Percentiles rank a stretch among this genome's conserved stretches.
Conservation (phyloP, 2,329 filamentous ascomycete species). For the Penicillium digitatum region DNA sequence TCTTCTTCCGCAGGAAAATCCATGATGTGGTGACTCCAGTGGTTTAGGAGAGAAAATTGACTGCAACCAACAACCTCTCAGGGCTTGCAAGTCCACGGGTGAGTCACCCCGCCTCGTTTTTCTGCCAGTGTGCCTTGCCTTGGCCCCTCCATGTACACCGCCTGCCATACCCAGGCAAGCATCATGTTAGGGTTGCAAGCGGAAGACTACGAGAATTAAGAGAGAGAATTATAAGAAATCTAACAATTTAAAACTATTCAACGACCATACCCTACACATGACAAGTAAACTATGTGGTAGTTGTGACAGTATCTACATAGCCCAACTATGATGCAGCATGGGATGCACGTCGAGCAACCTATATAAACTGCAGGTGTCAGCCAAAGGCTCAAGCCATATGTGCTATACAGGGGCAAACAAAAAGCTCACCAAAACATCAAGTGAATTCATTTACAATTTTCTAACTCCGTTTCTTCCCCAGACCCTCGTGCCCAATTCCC, state of each 20-base stretch:
- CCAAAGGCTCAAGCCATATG: background rate
- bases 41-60: conserved; percentile 23
- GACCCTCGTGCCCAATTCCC: background rate
- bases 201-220: background rate
- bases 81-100: conserved; percentile 4
- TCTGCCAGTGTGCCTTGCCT: conserved; percentile 18
- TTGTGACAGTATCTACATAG: too few species aligned
- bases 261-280: background rate
- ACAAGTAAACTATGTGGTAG: too few species aligned
- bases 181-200: background rate
- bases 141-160: conserved; percentile 16
- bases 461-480: conserved; percentile 6
- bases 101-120: conserved; percentile 26
- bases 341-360: background rate
- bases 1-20: conserved; percentile 92
- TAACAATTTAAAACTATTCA: background rate
- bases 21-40: conserved; percentile 65
- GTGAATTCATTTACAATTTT: conserved; percentile 10
- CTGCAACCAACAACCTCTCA: conserved; percentile 14
- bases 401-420: background rate
- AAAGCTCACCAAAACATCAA: background rate
- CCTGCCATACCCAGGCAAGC: conserved; percentile 1
- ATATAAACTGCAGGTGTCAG: background rate
- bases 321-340: background rate
- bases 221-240: too few species aligned